phyloP scores from a whole-genome alignment of 257 asterid species.

The Solanum etuberosum region DNA sequence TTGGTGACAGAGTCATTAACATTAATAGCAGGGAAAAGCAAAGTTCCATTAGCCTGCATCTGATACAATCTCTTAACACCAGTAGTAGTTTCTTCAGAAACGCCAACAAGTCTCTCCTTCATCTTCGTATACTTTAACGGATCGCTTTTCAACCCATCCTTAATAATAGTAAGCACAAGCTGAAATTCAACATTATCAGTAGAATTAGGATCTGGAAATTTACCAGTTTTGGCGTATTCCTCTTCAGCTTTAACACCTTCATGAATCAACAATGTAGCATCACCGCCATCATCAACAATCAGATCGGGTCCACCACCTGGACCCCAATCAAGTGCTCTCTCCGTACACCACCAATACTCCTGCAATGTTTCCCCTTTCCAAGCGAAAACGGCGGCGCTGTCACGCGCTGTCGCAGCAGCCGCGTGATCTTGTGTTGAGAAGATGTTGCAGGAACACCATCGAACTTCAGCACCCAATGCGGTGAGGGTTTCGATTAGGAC shows the following conservation, averaged over 20 bases:
- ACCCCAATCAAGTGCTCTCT: slow-evolving; percentile 85
- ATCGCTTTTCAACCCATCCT: slow-evolving; percentile 55
- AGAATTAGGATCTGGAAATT: slow-evolving; percentile 53
- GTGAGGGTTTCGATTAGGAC: slow-evolving; percentile 70
- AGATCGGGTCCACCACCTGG: slow-evolving; percentile 76
- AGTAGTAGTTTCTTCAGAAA: slow-evolving; percentile 88
- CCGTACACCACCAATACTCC: slow-evolving; percentile 98
- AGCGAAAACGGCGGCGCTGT: slow-evolving; percentile 82
- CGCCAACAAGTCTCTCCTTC: slow-evolving; percentile 81
- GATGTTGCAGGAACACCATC: slow-evolving; percentile 91
- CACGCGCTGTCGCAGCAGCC: slow-evolving; percentile 78
- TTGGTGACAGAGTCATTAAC: slow-evolving; percentile 84
- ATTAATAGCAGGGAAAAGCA: slow-evolving; percentile 77
- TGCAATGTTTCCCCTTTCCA: slow-evolving; percentile 67
- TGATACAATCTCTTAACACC: slow-evolving; percentile 90
- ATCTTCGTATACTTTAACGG: slow-evolving; percentile 59
- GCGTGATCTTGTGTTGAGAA: slow-evolving; percentile 90
- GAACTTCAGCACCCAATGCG: slow-evolving; percentile 70
- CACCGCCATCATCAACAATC: slow-evolving; percentile 89
- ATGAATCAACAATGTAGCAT: slow-evolving; percentile 67
- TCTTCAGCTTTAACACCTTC: slow-evolving; percentile 92
- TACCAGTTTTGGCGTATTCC: slow-evolving; percentile 45
- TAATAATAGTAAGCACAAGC: slow-evolving; percentile 58
- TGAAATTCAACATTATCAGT: slow-evolving; percentile 79
- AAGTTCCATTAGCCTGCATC: slow-evolving; percentile 71